Evolutionary conservation across 1,284 basidiomycete species (phyloP).

Genomic region (Salmacisia buchloeana): DNA sequence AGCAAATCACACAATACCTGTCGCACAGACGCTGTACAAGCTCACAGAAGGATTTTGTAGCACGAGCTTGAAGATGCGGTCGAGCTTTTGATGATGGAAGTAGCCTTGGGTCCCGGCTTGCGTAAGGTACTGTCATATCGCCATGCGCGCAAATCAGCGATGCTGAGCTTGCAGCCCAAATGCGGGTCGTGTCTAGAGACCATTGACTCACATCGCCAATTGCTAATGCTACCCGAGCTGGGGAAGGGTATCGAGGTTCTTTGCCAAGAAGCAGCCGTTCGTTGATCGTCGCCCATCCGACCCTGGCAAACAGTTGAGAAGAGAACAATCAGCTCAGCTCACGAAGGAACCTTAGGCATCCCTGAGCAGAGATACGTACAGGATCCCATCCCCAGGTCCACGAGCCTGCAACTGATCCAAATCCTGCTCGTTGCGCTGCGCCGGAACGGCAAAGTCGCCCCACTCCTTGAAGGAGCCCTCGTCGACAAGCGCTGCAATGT

Average conservation of each 20-base stretch:
- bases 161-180: too few species aligned
- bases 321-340: too few species aligned
- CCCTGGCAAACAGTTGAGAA: neutral
- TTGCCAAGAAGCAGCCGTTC: slow-evolving; percentile 10
- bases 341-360: too few species aligned
- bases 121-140: slow-evolving; percentile 23
- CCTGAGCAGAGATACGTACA: neutral
- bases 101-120: slow-evolving; percentile 33
- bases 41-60: slow-evolving; percentile 17
- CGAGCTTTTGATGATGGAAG: slow-evolving; percentile 31
- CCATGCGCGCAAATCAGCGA: too few species aligned
- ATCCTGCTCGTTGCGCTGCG: slow-evolving; percentile 16
- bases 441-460: slow-evolving; percentile 26
- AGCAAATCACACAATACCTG: too few species aligned
- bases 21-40: neutral
- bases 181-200: too few species aligned
- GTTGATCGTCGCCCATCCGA: slow-evolving; percentile 23
- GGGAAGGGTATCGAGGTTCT: neutral
- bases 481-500: slow-evolving; percentile 22
- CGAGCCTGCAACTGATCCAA: slow-evolving; percentile 14
- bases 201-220: slow-evolving; percentile 23
- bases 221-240: slow-evolving; percentile 9
- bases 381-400: slow-evolving; percentile 30
- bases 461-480: slow-evolving; percentile 25
- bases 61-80: slow-evolving; percentile 21